These are phyloP conservation scores for Lanmaoa rubissima DNA, from an alignment of 768 basidiomycete genomes.

Conservation along the genomic window DNA sequence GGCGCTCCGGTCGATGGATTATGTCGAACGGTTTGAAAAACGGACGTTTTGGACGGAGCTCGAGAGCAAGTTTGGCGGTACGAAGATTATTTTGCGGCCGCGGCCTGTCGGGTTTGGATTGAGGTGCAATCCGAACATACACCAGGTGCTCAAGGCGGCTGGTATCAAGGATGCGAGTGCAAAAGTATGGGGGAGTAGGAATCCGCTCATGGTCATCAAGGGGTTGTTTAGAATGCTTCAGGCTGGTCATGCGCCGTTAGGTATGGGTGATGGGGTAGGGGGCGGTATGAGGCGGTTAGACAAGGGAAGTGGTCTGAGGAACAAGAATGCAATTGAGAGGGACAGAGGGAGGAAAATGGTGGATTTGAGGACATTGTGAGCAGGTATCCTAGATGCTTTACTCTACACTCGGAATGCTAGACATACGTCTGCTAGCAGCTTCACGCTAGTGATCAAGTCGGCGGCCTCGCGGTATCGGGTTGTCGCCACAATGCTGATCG, in stretches of 20 bases:
- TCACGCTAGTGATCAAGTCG: neutral
- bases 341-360: constrained; percentile 79
- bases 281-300: constrained; percentile 67
- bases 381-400: neutral
- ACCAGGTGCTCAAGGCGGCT: constrained; percentile 87
- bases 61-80: constrained; percentile 80
- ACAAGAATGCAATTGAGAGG: constrained; percentile 71
- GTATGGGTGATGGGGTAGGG: constrained; percentile 81
- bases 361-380: constrained; percentile 53
- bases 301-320: constrained; percentile 72
- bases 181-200: constrained; percentile 93
- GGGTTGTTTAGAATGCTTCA: constrained; percentile 80
- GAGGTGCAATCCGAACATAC: constrained; percentile 83
- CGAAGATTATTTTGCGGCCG: constrained; percentile 75
- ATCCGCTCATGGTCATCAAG: constrained; percentile 76
- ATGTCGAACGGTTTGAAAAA: constrained; percentile 89
- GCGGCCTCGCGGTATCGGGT: too few species aligned
- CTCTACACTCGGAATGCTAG: neutral
- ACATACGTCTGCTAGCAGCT: neutral
- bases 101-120: constrained; percentile 90
- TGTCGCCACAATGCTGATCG: too few species aligned
- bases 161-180: constrained; percentile 95
- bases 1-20: constrained; percentile 89
- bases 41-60: constrained; percentile 95
- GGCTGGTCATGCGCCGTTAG: constrained; percentile 74